Conservation (phyloP, 1,139 yeast genomes). For the Lipomyces yarrowii region DNA sequence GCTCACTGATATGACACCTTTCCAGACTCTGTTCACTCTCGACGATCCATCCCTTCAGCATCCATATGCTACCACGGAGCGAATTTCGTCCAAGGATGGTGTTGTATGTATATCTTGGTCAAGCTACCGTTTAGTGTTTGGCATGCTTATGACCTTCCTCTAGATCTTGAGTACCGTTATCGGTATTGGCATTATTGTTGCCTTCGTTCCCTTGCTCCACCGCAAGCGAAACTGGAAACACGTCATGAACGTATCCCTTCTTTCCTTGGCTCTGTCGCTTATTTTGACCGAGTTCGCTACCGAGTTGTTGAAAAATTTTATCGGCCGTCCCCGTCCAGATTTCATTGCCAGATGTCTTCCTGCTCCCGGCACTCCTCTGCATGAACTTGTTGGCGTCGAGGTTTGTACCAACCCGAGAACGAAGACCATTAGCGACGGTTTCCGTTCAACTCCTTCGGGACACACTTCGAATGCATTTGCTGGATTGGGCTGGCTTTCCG, state of each 20-base stretch:
- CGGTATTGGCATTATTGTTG: constrained; percentile 38
- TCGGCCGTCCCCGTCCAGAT: constrained; percentile 84
- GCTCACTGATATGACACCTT: constrained; percentile 39
- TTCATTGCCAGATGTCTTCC: constrained; percentile 72
- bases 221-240: constrained; percentile 36
- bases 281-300: constrained; percentile 52
- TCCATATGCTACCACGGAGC: constrained; percentile 56
- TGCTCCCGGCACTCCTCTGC: constrained; percentile 42
- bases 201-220: constrained; percentile 35
- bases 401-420: constrained; percentile 53
- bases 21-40: constrained; percentile 40
- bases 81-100: constrained; percentile 44
- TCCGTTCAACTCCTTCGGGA: constrained; percentile 81
- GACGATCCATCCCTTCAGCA: constrained; percentile 50
- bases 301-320: constrained; percentile 66
- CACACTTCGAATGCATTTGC: constrained; percentile 73
- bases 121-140: neutral
- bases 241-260: constrained; percentile 46
- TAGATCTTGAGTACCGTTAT: constrained; percentile 40
- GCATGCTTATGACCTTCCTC: constrained; percentile 13
- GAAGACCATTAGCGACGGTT: constrained; percentile 58
- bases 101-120: constrained; percentile 8
- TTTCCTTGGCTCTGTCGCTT: constrained; percentile 51
- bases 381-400: constrained; percentile 52
- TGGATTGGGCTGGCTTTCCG: constrained; percentile 60